These are phyloP conservation scores for Ustilago trichophora DNA, from an alignment of 1,284 basidiomycete species.

Conservation along the genomic window DNA sequence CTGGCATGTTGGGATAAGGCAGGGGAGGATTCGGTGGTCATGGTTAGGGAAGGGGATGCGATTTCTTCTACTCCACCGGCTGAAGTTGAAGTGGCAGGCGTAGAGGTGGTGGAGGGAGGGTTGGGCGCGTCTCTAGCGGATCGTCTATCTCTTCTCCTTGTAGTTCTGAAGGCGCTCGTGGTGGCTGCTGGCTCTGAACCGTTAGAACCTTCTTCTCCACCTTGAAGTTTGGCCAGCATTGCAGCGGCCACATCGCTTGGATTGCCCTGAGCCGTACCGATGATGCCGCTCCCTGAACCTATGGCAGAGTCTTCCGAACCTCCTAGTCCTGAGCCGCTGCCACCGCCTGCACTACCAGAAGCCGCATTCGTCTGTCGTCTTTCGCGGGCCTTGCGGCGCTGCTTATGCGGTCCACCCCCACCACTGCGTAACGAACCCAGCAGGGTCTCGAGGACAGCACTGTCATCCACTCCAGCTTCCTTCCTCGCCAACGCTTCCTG, in stretches of 20 bases:
- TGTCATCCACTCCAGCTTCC: constrained; percentile 63
- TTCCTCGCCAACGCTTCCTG: constrained; percentile 60
- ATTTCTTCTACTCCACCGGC: background rate
- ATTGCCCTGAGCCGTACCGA: constrained; percentile 19
- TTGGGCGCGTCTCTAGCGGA: constrained; percentile 25
- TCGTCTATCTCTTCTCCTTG: constrained; percentile 34
- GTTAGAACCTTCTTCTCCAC: constrained; percentile 34
- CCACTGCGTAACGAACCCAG: constrained; percentile 58
- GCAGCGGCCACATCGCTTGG: constrained; percentile 58
- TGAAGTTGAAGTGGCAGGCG: background rate
- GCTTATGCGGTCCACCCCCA: constrained; percentile 58
- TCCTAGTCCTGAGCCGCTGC: background rate
- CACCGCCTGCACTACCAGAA: background rate
- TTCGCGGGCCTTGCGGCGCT: constrained; percentile 57
- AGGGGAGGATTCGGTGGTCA: constrained; percentile 13
- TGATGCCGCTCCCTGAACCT: background rate
- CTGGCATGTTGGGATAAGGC: constrained; percentile 14
- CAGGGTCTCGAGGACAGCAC: constrained; percentile 63
- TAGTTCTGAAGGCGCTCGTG: constrained; percentile 33
- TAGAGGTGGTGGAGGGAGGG: no score
- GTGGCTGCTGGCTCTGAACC: no score
- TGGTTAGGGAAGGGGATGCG: constrained; percentile 9
- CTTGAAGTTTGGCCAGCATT: constrained; percentile 62
- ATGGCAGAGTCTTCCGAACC: constrained; percentile 22
- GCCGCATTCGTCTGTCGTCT: constrained; percentile 42